A percentile compares a stretch with the other conserved stretches of the same genome.
phyloP scores from a whole-genome alignment of 1,139 yeast species.

The Geotrichum citri-aurantii region DNA sequence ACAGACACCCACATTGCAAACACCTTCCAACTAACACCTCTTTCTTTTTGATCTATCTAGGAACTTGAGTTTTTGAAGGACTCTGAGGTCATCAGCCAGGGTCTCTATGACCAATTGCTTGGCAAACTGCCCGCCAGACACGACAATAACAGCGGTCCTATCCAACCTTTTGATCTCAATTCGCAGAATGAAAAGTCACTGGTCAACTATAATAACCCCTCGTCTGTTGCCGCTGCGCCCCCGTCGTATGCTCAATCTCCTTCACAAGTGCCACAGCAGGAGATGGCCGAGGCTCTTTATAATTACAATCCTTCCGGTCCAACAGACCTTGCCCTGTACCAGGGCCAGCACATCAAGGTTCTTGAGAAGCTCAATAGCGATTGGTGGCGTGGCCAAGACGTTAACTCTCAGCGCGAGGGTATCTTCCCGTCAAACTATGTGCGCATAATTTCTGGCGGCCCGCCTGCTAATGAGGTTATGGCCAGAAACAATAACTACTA shows the following conservation, averaged over 20 bases:
- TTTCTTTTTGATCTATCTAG: constrained; percentile 22
- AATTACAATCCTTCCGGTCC: constrained; percentile 64
- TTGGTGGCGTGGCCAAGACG: constrained; percentile 81
- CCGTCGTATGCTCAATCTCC: background rate
- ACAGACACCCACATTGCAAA: background rate
- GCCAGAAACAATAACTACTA: constrained; percentile 4
- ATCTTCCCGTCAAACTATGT: constrained; percentile 90
- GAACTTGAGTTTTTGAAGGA: constrained; percentile 77
- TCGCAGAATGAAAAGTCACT: background rate
- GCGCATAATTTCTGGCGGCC: constrained; percentile 23
- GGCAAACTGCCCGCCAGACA: constrained; percentile 55
- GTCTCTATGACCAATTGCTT: constrained; percentile 48
- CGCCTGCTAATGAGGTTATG: background rate
- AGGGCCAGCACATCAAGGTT: constrained; percentile 65
- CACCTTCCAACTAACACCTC: background rate
- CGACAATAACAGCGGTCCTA: constrained; percentile 50
- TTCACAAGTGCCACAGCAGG: constrained; percentile 24
- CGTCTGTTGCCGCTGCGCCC: constrained; percentile 5
- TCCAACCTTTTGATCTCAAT: constrained; percentile 21
- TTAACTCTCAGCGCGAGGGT: constrained; percentile 53
- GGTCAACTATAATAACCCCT: background rate
- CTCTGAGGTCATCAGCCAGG: constrained; percentile 64
- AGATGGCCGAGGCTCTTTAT: constrained; percentile 60
- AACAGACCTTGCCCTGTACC: constrained; percentile 59
- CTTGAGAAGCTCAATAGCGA: constrained; percentile 71